These are phyloP conservation scores for Hagleromyces aurorensis DNA, from an alignment of 805 yeast species.

Conservation along the genomic window DNA sequence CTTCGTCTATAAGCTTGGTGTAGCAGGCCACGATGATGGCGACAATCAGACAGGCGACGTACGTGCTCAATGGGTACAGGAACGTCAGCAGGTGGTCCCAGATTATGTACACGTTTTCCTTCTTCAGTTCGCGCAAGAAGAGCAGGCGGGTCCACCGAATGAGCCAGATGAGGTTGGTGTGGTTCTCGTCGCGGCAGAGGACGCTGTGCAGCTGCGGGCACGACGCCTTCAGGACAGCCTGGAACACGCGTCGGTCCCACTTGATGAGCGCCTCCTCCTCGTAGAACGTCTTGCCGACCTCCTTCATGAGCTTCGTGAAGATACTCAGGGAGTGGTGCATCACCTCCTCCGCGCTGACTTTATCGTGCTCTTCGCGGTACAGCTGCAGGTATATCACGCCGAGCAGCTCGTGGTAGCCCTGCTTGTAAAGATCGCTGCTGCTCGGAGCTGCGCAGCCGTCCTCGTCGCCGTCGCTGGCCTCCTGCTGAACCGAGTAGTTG, in stretches of 20 bases:
- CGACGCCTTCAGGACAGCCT: conserved; percentile 15
- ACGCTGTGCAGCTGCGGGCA: conserved; percentile 13
- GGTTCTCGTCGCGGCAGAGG: conserved; percentile 10
- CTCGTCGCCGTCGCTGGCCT: conserved; percentile 1
- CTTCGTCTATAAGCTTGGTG: conserved; percentile 11
- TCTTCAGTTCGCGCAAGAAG: conserved; percentile 26
- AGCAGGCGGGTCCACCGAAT: conserved; percentile 29
- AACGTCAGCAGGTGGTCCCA: conserved; percentile 30
- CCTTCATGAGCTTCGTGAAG: conserved; percentile 23
- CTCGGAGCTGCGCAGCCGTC: no score
- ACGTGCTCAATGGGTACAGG: conserved; percentile 16
- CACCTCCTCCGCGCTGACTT: conserved; percentile 1
- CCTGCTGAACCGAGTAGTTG: conserved; percentile 16
- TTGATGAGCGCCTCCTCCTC: conserved; percentile 17
- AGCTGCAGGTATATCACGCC: conserved; percentile 25
- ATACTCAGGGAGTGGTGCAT: conserved; percentile 17
- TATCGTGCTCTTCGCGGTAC: conserved; percentile 6
- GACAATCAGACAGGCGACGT: conserved; percentile 20
- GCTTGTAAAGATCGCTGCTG: conserved; percentile 22
- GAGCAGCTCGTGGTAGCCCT: conserved; percentile 29
- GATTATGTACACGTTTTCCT: conserved; percentile 16
- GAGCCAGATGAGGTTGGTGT: conserved; percentile 26
- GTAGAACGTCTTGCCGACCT: conserved; percentile 21
- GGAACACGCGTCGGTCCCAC: conserved; percentile 21
- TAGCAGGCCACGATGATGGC: conserved; percentile 16